phyloP scores from a whole-genome alignment of 176 grass and related monocot genomes.

The Eragrostis nindensis region DNA sequence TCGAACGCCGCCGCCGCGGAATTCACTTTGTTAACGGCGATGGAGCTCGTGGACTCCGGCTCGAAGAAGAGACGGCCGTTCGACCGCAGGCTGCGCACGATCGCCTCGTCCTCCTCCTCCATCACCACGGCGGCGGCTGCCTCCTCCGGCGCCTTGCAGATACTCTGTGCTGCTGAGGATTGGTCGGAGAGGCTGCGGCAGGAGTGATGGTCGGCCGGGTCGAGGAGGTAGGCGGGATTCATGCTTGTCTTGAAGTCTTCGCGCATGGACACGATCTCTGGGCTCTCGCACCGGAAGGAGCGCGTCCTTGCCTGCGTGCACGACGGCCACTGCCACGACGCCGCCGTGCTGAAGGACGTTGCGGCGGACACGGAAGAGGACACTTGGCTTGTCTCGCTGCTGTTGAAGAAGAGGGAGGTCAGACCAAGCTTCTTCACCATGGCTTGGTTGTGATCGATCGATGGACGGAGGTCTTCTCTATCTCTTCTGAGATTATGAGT shows the following conservation, averaged over 20 bases:
- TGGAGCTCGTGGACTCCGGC: constrained; percentile 51
- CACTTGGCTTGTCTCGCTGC: too few species aligned
- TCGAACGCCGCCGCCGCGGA: background rate
- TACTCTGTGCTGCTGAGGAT: constrained; percentile 18
- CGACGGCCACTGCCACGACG: too few species aligned
- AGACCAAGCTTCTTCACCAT: background rate
- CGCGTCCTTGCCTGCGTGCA: constrained; percentile 20
- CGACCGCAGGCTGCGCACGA: constrained; percentile 49
- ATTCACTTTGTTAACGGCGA: constrained; percentile 21
- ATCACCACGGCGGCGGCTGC: too few species aligned
- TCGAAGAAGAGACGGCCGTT: constrained; percentile 59
- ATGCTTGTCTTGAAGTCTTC: constrained; percentile 30
- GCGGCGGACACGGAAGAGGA: too few species aligned
- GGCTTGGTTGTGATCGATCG: too few species aligned
- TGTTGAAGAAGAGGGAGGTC: too few species aligned
- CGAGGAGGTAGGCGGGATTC: constrained; percentile 34
- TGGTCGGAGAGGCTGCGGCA: background rate
- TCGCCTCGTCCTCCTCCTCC: constrained; percentile 28
- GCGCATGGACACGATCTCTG: constrained; percentile 36
- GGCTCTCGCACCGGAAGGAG: constrained; percentile 36
- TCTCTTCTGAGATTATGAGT: background rate
- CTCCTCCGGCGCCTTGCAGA: constrained; percentile 31
- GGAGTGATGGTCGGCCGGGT: background rate
- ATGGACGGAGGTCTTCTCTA: background rate
- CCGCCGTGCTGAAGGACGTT: too few species aligned